Conservation (phyloP, 2,329 filamentous ascomycete genomes). For the Fusarium napiforme region DNA sequence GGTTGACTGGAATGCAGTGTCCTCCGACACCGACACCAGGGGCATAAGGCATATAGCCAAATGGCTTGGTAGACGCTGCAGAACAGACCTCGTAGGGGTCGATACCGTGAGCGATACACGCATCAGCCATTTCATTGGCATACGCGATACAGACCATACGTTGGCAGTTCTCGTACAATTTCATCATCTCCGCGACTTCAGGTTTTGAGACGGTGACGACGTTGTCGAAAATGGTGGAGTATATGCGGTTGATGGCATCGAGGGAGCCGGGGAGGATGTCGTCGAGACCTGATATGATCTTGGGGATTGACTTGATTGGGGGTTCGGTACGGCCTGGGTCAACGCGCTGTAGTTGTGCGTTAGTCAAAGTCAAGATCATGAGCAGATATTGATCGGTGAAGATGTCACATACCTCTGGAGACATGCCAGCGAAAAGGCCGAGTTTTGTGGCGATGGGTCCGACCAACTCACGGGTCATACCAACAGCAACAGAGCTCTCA, state of each 20-base stretch:
- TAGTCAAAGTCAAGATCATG: background rate
- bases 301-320: background rate
- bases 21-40: background rate
- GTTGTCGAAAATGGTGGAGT: background rate
- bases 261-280: background rate
- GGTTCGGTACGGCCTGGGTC: background rate
- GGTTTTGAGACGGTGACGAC: background rate
- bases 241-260: background rate
- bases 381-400: too few species aligned
- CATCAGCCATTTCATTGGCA: background rate
- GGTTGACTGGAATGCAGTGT: background rate
- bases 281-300: background rate
- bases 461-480: background rate
- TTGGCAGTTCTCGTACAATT: background rate
- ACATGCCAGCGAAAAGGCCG: background rate
- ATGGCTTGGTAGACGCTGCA: background rate
- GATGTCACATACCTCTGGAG: background rate
- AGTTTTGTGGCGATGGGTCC: background rate
- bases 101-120: background rate
- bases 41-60: background rate
- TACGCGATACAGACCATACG: background rate
- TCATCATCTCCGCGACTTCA: constrained; percentile 2
- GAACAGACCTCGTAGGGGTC: background rate
- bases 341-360: background rate
- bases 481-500: background rate